phyloP scores from a whole-genome alignment of 805 yeast species.

The Phaffomyces antillensis region DNA sequence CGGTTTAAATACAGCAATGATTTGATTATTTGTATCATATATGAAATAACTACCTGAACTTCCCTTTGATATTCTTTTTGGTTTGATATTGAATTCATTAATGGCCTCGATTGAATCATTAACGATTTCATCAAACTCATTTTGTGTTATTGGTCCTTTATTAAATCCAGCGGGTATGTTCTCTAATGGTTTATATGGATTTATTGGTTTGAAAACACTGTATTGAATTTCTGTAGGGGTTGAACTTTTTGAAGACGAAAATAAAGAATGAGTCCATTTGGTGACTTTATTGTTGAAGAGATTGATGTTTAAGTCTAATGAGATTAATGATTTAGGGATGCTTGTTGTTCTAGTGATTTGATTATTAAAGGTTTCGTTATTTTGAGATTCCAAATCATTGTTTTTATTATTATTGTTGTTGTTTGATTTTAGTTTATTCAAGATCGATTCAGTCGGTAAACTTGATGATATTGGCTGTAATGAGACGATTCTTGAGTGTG shows the following conservation, averaged over 20 bases:
- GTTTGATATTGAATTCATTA: conserved; percentile 34
- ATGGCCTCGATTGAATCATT: conserved; percentile 39
- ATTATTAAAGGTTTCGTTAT: neutral
- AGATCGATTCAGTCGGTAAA: conserved; percentile 6
- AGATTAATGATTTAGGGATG: conserved; percentile 16
- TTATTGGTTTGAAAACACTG: conserved; percentile 44
- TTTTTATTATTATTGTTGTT: neutral
- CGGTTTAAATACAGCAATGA: conserved; percentile 64
- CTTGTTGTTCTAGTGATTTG: conserved; percentile 6
- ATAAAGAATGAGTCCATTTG: conserved; percentile 23
- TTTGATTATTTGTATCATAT: conserved; percentile 27
- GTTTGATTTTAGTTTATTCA: neutral
- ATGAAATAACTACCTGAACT: conserved; percentile 69
- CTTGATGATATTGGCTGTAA: conserved; percentile 8
- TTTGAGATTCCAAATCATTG: conserved; percentile 1
- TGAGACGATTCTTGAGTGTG: conserved; percentile 4
- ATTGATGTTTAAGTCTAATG: conserved; percentile 19
- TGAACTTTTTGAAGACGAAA: conserved; percentile 18
- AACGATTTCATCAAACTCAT: conserved; percentile 34
- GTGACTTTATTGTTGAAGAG: conserved; percentile 17
- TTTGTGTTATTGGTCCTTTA: conserved; percentile 22
- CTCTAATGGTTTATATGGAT: conserved; percentile 23
- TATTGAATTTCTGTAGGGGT: conserved; percentile 41
- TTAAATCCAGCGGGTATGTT: conserved; percentile 21
- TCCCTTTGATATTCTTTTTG: conserved; percentile 53